Percentiles rank a stretch among this genome's conserved stretches.
Evolutionary conservation across 129 eudicot species (phyloP).

Genomic region (Silybum marianum): DNA sequence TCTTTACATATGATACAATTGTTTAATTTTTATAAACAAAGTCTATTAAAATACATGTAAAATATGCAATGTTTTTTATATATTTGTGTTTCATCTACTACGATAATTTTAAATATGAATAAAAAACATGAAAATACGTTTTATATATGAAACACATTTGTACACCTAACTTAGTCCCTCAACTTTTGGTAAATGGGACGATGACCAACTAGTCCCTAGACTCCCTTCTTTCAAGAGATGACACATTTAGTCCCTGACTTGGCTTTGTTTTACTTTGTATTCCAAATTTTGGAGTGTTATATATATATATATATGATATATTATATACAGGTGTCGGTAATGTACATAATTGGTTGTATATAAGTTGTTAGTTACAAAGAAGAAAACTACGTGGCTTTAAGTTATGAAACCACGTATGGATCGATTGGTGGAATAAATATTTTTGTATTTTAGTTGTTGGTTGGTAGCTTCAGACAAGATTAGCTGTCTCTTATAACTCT

Average conservation of each 20-base stretch:
- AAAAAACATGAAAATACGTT: too few relatives aligned
- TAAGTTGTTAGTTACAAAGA: neutral
- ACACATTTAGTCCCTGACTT: neutral
- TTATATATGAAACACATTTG: too few relatives aligned
- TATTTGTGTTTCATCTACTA: too few relatives aligned
- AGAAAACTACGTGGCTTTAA: slow-evolving; percentile 25
- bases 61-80: too few relatives aligned
- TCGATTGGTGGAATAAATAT: neutral
- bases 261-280: neutral
- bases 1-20: too few relatives aligned
- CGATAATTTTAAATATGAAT: too few relatives aligned
- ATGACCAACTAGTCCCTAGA: too few relatives aligned
- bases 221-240: neutral
- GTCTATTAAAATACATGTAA: too few relatives aligned
- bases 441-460: slow-evolving; percentile 24
- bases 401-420: slow-evolving; percentile 23
- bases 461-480: slow-evolving; percentile 43
- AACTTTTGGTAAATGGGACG: too few relatives aligned
- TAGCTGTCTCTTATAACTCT: slow-evolving; percentile 30
- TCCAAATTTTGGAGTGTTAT: neutral
- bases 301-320: neutral
- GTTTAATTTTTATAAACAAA: too few relatives aligned
- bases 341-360: neutral
- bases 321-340: neutral
- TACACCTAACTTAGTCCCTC: too few relatives aligned